Evolutionary conservation across 345 rosid species (phyloP).

Genomic region (Ailanthus altissimus): DNA sequence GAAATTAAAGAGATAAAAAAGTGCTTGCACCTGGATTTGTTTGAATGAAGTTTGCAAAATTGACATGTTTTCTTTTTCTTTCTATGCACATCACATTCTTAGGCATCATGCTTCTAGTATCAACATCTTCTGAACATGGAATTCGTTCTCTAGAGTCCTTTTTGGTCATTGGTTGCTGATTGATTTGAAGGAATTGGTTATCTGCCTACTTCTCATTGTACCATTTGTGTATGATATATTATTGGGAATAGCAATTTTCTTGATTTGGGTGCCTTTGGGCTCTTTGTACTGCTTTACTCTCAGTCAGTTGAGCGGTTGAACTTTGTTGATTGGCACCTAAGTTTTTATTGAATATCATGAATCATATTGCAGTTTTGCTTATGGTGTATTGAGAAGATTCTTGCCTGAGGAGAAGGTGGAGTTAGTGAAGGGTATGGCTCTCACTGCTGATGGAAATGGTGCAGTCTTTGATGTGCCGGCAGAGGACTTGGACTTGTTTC

Average conservation of each 20-base stretch:
- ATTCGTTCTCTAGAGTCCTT: not conserved
- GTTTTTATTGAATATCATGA: not conserved
- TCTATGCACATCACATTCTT: not conserved
- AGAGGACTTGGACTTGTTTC: conserved; percentile 62
- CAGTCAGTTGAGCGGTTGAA: not conserved
- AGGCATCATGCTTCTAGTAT: not conserved
- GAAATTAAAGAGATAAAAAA: not conserved
- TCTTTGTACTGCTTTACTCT: not conserved
- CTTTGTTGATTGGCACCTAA: not conserved
- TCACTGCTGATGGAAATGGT: conserved; percentile 78
- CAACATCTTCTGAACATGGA: not conserved
- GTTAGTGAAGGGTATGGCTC: conserved; percentile 64
- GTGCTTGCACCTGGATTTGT: not conserved
- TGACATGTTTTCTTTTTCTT: not conserved
- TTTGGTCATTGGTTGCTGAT: not conserved
- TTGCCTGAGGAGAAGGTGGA: conserved; percentile 97
- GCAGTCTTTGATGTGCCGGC: conserved; percentile 80
- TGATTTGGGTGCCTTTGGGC: not conserved
- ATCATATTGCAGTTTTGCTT: conserved; percentile 54
- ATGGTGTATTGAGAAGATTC: conserved; percentile 66
- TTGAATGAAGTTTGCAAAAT: not conserved
- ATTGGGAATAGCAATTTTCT: not conserved
- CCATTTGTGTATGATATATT: no score
- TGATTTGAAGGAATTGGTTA: not conserved
- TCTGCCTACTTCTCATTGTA: not conserved